These are phyloP conservation scores for Aethionema arabicum DNA, from an alignment of 345 rosid genomes.

Conservation along the genomic window DNA sequence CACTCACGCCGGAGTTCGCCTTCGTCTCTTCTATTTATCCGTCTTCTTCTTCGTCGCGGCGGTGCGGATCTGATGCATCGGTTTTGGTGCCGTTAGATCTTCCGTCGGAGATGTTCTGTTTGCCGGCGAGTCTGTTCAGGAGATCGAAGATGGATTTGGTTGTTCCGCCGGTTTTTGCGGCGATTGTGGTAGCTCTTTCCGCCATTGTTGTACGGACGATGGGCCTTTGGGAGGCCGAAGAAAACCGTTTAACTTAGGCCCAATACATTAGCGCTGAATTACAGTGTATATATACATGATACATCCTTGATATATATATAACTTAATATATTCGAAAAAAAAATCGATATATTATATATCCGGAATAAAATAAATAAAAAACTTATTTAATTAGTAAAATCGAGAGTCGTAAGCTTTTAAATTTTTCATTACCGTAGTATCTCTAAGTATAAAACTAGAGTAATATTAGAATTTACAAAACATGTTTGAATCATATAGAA, in stretches of 20 bases:
- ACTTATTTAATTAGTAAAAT: too few species aligned
- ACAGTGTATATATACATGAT: not conserved
- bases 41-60: constrained; percentile 50
- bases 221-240: constrained; percentile 63
- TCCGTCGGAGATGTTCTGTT: constrained; percentile 60
- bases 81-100: constrained; percentile 65
- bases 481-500: too few species aligned
- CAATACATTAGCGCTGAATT: not conserved
- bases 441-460: too few species aligned
- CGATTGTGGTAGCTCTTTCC: constrained; percentile 72
- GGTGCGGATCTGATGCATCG: constrained; percentile 45
- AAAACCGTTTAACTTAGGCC: constrained; percentile 35
- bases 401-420: too few species aligned
- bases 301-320: too few species aligned
- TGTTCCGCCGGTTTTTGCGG: constrained; percentile 84
- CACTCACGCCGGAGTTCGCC: constrained; percentile 75
- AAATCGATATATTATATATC: too few species aligned
- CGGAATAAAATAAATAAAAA: too few species aligned
- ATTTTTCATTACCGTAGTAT: too few species aligned
- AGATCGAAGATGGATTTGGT: constrained; percentile 62
- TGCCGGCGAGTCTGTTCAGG: constrained; percentile 57
- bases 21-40: constrained; percentile 64
- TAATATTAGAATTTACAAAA: too few species aligned
- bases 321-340: too few species aligned
- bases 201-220: constrained; percentile 68